Base-by-base conservation (phyloP, 352 stramenopile genomes). In the Phytophthora pluvialis region DNA sequence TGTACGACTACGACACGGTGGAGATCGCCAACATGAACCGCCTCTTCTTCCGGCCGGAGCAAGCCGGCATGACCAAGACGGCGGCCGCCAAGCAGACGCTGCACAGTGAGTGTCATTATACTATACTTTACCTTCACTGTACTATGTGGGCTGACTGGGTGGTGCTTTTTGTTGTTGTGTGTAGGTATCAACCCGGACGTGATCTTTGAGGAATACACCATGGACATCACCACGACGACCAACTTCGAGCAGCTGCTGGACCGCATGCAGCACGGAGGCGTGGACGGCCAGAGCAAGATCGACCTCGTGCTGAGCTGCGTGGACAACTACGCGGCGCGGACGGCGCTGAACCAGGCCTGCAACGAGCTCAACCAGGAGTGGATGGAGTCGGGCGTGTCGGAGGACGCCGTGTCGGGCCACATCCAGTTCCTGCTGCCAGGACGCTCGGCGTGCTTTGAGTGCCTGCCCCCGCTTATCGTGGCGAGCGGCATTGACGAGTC, bases 1-100 rank as follows among this genome's bases (percentile, higher is more conserved):
- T 97, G 65, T 94, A 94, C 64, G 90, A 97, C 74, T 97, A 96
- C 67, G 90, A 97, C 70, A 89, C 72, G 26, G 90, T 97, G 45
- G 90, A 96, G 75, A 79, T 96, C 52, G 90, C 86, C 50, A 97
- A 97, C 58, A 97, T 97, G 90, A 97, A 97, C 69, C 88, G 90
- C 32, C 70, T 97, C 31, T 97, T 97, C 75, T 97, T 96, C 65
- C 86, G 87, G 4, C 89, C 89, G 3, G 83, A 94, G 58, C 89
- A 97, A 62, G 87, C 82, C 0, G 88, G 88, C 43, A 86, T 93
- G 77, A 91, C 81, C 67, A 97, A 97, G 77, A 94, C 86, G 2
- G 86, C 87, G 7, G 90, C 90, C 0, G 88, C 90, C 29, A 95
- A 93, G 63, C 84, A 95, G 67, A 95, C 88, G 9, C 74, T 97